A percentile compares a stretch with the other conserved stretches of the same genome.
phyloP scores from a whole-genome alignment of 2,329 filamentous ascomycete genomes.

The Neurospora crassa region DNA sequence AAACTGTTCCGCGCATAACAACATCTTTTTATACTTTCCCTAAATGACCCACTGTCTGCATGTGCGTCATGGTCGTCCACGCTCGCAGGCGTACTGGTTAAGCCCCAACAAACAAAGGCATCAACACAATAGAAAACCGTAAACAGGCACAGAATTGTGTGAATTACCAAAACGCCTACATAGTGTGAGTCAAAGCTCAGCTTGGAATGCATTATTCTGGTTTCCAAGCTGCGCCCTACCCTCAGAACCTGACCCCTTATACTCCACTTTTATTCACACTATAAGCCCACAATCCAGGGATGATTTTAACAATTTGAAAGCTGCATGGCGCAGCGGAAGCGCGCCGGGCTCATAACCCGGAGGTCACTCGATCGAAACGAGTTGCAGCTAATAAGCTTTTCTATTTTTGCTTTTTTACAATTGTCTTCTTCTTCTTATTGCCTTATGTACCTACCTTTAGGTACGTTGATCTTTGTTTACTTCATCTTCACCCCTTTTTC shows the following conservation, averaged over 20 bases:
- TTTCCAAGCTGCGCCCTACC: not conserved
- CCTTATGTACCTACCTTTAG: not conserved
- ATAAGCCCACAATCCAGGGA: not conserved
- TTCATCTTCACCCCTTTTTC: not conserved
- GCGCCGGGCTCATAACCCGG: slow-evolving; percentile 13
- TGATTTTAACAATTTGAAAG: not conserved
- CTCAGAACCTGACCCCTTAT: not conserved
- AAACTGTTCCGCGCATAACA: not conserved
- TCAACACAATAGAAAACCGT: not conserved
- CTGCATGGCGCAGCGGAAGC: slow-evolving; percentile 11
- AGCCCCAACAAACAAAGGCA: not conserved
- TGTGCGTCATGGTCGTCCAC: not conserved
- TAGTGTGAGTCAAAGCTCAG: not conserved
- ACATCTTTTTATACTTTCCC: not conserved
- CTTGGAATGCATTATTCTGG: no score
- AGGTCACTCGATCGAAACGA: slow-evolving; percentile 13
- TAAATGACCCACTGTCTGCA: not conserved
- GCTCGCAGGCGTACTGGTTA: no score
- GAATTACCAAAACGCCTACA: no score
- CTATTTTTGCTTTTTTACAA: slow-evolving; percentile 1
- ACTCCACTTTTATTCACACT: not conserved
- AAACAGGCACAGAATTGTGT: not conserved
- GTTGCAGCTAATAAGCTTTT: slow-evolving; percentile 5
- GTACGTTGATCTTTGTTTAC: not conserved
- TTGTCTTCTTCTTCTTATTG: not conserved